A percentile compares a stretch with the other conserved stretches of the same genome.
These are phyloP conservation scores for Butyriboletus appendiculatus DNA, from an alignment of 1,284 basidiomycete genomes.

Conservation along the genomic window DNA sequence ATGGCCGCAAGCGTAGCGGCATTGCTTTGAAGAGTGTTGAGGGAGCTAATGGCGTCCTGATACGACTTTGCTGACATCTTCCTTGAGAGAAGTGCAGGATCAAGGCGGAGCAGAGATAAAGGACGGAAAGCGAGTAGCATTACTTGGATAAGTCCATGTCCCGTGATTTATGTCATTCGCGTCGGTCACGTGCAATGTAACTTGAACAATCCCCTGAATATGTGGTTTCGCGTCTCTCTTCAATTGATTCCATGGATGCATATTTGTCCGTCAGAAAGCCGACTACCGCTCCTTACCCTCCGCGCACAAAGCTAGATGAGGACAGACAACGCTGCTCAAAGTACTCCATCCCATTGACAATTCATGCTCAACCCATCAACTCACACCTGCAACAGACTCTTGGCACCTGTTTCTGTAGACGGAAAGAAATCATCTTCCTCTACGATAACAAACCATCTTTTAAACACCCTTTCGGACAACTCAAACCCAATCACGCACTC, in stretches of 20 bases:
- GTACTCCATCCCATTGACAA: conserved; percentile 4
- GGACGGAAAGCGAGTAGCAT: conserved; percentile 18
- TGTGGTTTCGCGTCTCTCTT: background rate
- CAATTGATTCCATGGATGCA: conserved; percentile 42
- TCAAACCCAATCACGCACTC: conserved; percentile 76
- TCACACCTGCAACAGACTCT: conserved; percentile 24
- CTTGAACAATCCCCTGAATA: conserved; percentile 19
- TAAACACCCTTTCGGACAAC: conserved; percentile 56
- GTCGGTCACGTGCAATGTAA: conserved; percentile 12
- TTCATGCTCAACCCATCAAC: background rate
- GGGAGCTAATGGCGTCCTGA: conserved; percentile 79
- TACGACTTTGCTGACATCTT: conserved; percentile 56
- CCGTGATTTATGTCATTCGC: conserved; percentile 5
- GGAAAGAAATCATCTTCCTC: conserved; percentile 42
- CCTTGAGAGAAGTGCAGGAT: conserved; percentile 25
- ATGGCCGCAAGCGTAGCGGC: conserved; percentile 87
- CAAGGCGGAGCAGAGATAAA: conserved; percentile 7
- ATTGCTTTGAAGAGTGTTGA: conserved; percentile 96
- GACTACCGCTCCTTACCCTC: conserved; percentile 14
- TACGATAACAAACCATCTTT: conserved; percentile 53
- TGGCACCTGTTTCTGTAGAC: conserved; percentile 35
- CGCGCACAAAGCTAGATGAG: conserved; percentile 16
- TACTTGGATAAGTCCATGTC: background rate
- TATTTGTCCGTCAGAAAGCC: conserved; percentile 41
- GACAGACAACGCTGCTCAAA: conserved; percentile 19